phyloP scores from a whole-genome alignment of 1,139 yeast species.

The Zygotorulaspora mrakii region DNA sequence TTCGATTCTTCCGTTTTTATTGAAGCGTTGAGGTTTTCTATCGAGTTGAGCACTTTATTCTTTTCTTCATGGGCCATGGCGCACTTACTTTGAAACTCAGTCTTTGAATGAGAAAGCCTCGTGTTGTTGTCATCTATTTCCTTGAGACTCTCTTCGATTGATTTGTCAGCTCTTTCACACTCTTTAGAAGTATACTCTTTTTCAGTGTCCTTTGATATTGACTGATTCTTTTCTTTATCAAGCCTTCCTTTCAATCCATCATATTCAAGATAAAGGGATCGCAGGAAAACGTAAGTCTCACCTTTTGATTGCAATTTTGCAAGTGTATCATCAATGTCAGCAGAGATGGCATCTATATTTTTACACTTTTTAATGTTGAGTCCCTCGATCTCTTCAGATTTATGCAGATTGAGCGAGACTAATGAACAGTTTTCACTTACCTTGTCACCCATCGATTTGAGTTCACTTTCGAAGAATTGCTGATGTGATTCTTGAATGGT shows the following conservation, averaged over 20 bases:
- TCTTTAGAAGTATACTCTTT: slow-evolving; percentile 64
- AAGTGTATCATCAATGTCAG: slow-evolving; percentile 34
- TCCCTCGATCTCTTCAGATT: slow-evolving; percentile 29
- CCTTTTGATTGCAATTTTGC: slow-evolving; percentile 30
- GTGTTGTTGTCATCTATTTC: slow-evolving; percentile 41
- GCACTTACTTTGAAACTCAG: slow-evolving; percentile 14
- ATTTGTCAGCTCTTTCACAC: slow-evolving; percentile 53
- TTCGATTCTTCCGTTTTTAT: slow-evolving; percentile 28
- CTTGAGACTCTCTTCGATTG: slow-evolving; percentile 50
- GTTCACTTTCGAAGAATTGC: slow-evolving; percentile 23
- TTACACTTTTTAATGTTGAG: slow-evolving; percentile 43
- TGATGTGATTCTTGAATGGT: slow-evolving; percentile 28
- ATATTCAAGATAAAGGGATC: slow-evolving; percentile 35
- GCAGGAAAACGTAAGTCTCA: slow-evolving; percentile 25
- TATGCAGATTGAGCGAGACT: slow-evolving; percentile 17
- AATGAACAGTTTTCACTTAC: slow-evolving; percentile 17
- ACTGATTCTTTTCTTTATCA: slow-evolving; percentile 40
- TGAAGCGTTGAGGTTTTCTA: slow-evolving; percentile 32
- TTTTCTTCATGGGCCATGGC: slow-evolving; percentile 25
- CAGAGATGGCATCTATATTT: slow-evolving; percentile 40
- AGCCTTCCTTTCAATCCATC: slow-evolving; percentile 43
- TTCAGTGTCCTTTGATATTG: slow-evolving; percentile 47
- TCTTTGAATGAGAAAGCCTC: slow-evolving; percentile 35
- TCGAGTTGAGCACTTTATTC: slow-evolving; percentile 31
- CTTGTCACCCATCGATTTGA: slow-evolving; percentile 21